Evolutionary conservation across 2,329 filamentous ascomycete species (phyloP).

Genomic region (Epichloe elymi): DNA sequence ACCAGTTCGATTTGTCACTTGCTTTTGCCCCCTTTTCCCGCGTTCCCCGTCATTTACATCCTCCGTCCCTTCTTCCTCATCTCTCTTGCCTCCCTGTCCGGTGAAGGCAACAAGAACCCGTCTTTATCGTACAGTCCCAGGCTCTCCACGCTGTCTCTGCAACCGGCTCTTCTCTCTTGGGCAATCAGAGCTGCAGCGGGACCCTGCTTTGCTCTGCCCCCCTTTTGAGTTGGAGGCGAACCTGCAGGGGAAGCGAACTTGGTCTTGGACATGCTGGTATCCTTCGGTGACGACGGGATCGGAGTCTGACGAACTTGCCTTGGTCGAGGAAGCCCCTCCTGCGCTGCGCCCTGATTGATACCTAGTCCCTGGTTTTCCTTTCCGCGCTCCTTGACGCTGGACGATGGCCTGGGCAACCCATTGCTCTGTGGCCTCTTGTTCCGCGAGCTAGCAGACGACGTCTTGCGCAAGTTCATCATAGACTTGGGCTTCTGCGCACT

Average conservation of each 20-base stretch:
- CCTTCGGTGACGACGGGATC: background rate
- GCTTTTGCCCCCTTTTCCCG: background rate
- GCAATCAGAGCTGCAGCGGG: conserved; percentile 15
- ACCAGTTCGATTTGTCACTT: background rate
- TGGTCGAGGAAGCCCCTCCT: conserved; percentile 8
- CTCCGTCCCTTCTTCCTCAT: background rate
- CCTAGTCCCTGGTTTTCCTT: conserved; percentile 17
- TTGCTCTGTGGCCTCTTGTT: background rate
- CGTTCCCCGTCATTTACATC: background rate
- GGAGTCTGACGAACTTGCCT: conserved; percentile 6
- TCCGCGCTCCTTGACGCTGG: conserved; percentile 10
- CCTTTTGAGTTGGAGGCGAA: background rate
- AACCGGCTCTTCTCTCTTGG: conserved; percentile 10
- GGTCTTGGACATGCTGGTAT: background rate
- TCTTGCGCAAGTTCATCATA: conserved; percentile 7
- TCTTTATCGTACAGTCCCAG: conserved; percentile 31
- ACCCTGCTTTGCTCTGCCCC: conserved; percentile 11
- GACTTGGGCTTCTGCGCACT: conserved; percentile 10
- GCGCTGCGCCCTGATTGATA: conserved; percentile 5
- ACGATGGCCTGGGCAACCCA: background rate
- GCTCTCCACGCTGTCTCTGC: conserved; percentile 23
- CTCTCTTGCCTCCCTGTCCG: conserved; percentile 17
- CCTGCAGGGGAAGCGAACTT: background rate
- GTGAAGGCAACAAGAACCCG: conserved; percentile 31
- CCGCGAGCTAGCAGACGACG: background rate